Evolutionary conservation across 257 asterid genomes (phyloP).

Genomic region (Fraxinus anomala): DNA sequence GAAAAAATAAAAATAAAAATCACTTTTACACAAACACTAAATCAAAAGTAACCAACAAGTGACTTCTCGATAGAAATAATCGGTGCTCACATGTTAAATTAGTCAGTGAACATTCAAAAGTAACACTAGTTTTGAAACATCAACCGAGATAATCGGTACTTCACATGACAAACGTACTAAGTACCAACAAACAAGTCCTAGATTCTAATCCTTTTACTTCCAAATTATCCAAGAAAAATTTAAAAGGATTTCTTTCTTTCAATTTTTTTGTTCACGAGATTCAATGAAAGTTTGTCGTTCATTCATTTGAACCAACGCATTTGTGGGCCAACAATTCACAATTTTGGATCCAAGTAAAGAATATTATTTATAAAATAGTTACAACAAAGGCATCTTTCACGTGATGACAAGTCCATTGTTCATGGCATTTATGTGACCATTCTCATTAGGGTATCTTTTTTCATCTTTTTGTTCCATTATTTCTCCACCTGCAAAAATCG

Average conservation of each 20-base stretch:
- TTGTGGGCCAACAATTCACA: conserved; percentile 8
- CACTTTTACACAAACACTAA: too few species aligned
- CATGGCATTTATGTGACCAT: conserved; percentile 25
- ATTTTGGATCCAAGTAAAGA: too few species aligned
- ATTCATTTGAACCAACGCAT: background rate
- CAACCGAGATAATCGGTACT: background rate
- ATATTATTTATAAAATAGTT: background rate
- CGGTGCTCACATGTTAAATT: too few species aligned
- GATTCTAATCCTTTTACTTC: background rate
- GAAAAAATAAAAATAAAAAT: too few species aligned
- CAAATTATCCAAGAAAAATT: background rate
- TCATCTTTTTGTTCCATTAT: background rate
- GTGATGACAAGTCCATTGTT: conserved; percentile 38
- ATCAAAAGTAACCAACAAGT: too few species aligned
- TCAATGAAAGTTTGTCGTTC: background rate
- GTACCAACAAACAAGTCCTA: too few species aligned
- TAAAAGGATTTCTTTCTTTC: background rate
- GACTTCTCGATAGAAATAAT: too few species aligned
- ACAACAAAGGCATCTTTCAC: conserved; percentile 45
- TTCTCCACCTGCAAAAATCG: conserved; percentile 10
- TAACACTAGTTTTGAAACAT: background rate
- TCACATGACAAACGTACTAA: background rate
- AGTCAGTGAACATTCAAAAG: background rate
- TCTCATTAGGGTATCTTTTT: conserved; percentile 8
- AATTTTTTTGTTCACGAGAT: background rate